These are phyloP conservation scores for Neonectria faginata DNA, from an alignment of 2,329 filamentous ascomycete genomes.

Conservation along the genomic window DNA sequence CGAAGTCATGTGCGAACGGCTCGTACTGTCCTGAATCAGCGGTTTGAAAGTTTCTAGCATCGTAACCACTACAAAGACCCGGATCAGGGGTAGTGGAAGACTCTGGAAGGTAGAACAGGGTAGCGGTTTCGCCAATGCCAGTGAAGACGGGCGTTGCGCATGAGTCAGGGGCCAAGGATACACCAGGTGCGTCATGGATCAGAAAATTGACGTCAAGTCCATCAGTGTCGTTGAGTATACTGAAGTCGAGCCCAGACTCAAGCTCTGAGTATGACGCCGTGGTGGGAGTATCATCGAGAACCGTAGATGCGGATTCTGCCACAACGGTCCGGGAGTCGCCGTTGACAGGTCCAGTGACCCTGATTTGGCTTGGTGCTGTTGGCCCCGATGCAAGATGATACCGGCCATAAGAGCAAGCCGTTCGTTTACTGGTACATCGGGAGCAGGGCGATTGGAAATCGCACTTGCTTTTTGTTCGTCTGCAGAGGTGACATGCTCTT, in stretches of 20 bases:
- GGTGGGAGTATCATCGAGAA: neutral
- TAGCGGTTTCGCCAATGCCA: neutral
- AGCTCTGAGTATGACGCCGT: neutral
- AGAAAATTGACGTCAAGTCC: neutral
- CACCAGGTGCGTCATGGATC: neutral
- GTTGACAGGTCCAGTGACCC: neutral
- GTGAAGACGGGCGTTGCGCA: neutral
- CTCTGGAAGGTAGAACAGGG: neutral
- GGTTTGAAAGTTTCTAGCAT: no score
- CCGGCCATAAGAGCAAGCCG: neutral
- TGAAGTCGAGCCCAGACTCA: neutral
- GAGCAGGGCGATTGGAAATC: conserved; percentile 14
- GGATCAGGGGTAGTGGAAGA: neutral
- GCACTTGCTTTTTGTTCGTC: conserved; percentile 16
- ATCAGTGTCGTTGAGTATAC: no score
- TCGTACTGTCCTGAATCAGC: neutral
- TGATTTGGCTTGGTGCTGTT: neutral
- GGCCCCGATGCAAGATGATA: neutral
- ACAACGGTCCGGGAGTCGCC: neutral
- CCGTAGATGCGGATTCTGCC: neutral
- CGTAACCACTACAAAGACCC: no score
- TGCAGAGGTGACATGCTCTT: conserved; percentile 11
- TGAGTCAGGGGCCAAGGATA: neutral
- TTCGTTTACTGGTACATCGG: neutral
- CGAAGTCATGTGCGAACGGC: neutral